Evolutionary conservation across 2,329 filamentous ascomycete species (phyloP), one percentile per base, ranked within the genome.

Genomic region (Epichloe typhina): DNA sequence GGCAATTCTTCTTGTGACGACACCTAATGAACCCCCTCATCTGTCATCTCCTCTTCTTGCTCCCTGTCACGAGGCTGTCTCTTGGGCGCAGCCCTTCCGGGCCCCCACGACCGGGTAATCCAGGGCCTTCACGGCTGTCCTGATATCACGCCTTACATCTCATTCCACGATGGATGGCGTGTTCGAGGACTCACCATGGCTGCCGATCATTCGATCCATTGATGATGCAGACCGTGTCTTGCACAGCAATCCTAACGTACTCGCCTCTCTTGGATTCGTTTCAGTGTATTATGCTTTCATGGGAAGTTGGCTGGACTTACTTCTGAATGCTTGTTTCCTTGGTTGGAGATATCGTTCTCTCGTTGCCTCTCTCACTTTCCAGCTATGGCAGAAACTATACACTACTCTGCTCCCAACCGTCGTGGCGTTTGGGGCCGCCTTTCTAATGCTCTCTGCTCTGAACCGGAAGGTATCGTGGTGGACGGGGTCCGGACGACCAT

Each of bases 401-500:
- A n/a, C 31, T 31, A 19, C 15, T 13, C 3, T 47, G 6, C 31
- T 52, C 9, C 39, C 46, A 5, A 31, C 19, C 35, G 13, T 31
- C 31, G 17, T 38, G 3, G 50, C 38, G 4, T 31, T 44, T n/a
- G 42, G 23, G 2, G 37, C 37, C 11, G 38, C 33, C 12, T 43
- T 6, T 50, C 4, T 50, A 3, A 38, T 48, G 40, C 12, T 47
- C 35, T 51, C 23, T 6, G 6, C 15, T 46, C 41, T 15, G 47
- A 23, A 47, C 35, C 50, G 40, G 26, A 38, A 35, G n/a, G 39
- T 6, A 3, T 12, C 33, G 3, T 15, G 42, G 15, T 55, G 51
- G 54, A 39, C 49, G 6, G 53, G 56, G 15, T 46, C 46, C 13
- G 52, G 52, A 37, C 52, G 50, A n/a, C 74, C 78, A 3, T 65